Evolutionary conservation across 2,329 filamentous ascomycete genomes (phyloP).

Genomic region (Fusarium oxysporum): DNA sequence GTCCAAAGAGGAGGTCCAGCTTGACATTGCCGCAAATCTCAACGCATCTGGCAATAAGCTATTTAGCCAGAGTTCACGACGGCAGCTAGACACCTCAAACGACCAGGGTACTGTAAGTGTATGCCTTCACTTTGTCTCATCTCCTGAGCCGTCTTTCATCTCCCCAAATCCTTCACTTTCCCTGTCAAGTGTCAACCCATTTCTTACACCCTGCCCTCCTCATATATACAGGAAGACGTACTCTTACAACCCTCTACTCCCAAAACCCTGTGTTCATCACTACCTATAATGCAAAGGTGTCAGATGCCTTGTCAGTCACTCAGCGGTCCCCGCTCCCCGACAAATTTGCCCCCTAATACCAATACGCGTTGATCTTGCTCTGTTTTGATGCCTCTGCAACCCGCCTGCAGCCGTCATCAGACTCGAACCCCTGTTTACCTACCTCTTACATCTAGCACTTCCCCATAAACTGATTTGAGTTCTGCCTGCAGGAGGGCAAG

Average conservation of each 20-base stretch:
- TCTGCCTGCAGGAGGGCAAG: slow-evolving; percentile 41
- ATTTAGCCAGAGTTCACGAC: slow-evolving; percentile 29
- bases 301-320: slow-evolving; percentile 35
- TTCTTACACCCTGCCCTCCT: slow-evolving; percentile 17
- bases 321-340: slow-evolving; percentile 34
- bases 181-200: slow-evolving; percentile 12
- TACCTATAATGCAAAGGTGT: slow-evolving; percentile 27
- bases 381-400: slow-evolving; percentile 32
- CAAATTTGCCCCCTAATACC: slow-evolving; percentile 31
- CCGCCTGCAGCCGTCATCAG: slow-evolving; percentile 39
- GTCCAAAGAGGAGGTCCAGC: slow-evolving; percentile 12
- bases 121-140: slow-evolving; percentile 15
- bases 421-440: slow-evolving; percentile 37
- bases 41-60: slow-evolving; percentile 32
- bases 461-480: slow-evolving; percentile 42
- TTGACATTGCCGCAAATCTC: slow-evolving; percentile 22
- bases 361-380: slow-evolving; percentile 40
- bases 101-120: slow-evolving; percentile 33
- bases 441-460: slow-evolving; percentile 33
- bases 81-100: slow-evolving; percentile 29
- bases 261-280: slow-evolving; percentile 24
- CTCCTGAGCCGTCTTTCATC: slow-evolving; percentile 4
- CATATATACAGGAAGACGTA: slow-evolving; percentile 2
- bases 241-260: not conserved
- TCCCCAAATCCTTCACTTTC: slow-evolving; percentile 9